phyloP scores from a whole-genome alignment of 352 stramenopile genomes.

The Phytophthora tentaculata region DNA sequence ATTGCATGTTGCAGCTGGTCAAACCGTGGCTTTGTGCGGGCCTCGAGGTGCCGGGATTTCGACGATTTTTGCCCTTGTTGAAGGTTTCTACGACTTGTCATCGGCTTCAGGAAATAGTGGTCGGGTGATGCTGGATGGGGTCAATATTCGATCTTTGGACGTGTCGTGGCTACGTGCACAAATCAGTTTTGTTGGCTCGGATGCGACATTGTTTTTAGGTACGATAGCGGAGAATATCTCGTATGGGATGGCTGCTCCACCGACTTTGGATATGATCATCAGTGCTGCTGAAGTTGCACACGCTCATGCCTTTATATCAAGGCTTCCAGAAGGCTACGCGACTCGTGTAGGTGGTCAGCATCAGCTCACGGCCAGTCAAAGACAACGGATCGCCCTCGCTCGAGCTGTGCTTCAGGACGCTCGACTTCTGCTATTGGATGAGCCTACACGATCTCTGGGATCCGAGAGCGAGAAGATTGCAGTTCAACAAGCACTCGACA shows the following conservation, averaged over 20 bases:
- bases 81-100: conserved; percentile 75
- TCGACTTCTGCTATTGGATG: conserved; percentile 90
- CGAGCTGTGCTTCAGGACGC: conserved; percentile 92
- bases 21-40: conserved; percentile 46
- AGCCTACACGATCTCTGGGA: conserved; percentile 82
- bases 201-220: conserved; percentile 63
- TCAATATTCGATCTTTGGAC: conserved; percentile 79
- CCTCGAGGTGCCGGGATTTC: conserved; percentile 51
- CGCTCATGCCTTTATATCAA: conserved; percentile 92
- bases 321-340: conserved; percentile 91
- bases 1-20: conserved; percentile 32
- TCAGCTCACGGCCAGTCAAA: conserved; percentile 69
- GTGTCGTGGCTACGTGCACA: conserved; percentile 59
- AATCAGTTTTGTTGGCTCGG: conserved; percentile 63
- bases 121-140: conserved; percentile 77
- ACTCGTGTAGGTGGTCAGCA: conserved; percentile 92
- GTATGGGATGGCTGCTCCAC: conserved; percentile 54
- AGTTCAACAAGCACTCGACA: conserved; percentile 67
- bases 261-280: conserved; percentile 74
- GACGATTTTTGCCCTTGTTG: conserved; percentile 61
- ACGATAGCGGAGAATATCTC: conserved; percentile 76
- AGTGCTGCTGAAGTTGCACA: conserved; percentile 93
- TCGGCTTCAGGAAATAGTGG: conserved; percentile 23
- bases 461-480: conserved; percentile 63
- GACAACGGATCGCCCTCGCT: conserved; percentile 92